Evolutionary conservation across 169 alveolate genomes (phyloP), one percentile per base, ranked within the genome.

Genomic region (Theileria equi): DNA sequence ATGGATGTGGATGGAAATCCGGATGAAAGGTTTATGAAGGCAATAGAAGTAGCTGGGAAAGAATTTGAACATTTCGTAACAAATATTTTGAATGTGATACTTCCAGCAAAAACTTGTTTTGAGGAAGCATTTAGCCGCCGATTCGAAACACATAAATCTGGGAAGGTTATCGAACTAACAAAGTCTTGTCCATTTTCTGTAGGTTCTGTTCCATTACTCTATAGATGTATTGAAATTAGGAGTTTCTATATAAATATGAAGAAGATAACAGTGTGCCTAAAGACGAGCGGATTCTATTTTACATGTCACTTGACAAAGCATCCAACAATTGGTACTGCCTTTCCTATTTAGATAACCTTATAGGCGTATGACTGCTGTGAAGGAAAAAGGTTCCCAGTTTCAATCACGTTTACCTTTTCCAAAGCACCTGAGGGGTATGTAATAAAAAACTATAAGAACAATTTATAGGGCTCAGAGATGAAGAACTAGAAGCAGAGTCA

Each of bases 61-160:
- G 86, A 77, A 45, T 77, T 77, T 66, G 78, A 59, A 50, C 13
- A 66, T 93, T 91, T 38, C 74, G 91, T 84, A 50, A 71, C 26
- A 29, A 82, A 11, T 92, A 85, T 10, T 90, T 82, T 58, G 90
- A 89, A 47, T 93, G 88, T 72, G n/a, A 73, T 83, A 72, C 60
- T 70, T n/a, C 57, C 76, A 17, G 91, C 91, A 0, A 79, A 64
- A 29, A 25, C 45, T 25, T 58, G 58, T 8, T 70, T 84, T 26
- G 10, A 28, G 17, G 79, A 80, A 50, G 89, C 92, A 1, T 45
- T 79, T 21, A 25, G 52, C 8, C 44, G 83, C 48, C 68, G 94
- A 36, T 67, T 53, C 80, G 43, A 80, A 19, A 74, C 72, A 41
- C 91, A 82, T 48, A 38, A 63, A 44, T 89, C 94, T 4, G 94